Evolutionary conservation across 2,329 filamentous ascomycete species (phyloP), one percentile per base, ranked within the genome.

Genomic region (Xylaria sp.): DNA sequence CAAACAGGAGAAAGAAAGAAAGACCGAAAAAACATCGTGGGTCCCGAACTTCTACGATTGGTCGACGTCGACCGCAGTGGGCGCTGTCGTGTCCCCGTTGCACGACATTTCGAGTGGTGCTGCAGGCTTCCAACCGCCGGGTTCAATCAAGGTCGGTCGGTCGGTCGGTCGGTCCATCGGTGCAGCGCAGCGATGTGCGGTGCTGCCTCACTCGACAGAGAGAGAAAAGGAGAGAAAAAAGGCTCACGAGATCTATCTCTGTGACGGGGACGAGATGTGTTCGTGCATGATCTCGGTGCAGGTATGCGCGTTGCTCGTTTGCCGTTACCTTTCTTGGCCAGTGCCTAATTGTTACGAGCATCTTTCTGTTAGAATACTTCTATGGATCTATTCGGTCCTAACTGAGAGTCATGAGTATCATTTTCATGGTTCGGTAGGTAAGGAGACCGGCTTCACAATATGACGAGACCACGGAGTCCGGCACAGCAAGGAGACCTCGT

Each of bases 241-340:
- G 65, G 65, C 63, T 68, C 65, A 70, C 67, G 59, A 71, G 69
- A 72, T 71, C 69, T 71, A 72, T 71, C 69, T 71, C 9, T 71
- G 64, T 63, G 66, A 63, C 64, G 64, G 65, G 58, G 52, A 51
- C 56, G 65, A 68, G 65, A 68, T 68, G 63, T 67, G 47, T 61
- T 60, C 63, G 65, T 71, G 70, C 70, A 71, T 72, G 67, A 71
- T 71, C 70, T 72, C 65, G 62, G 65, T 64, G 70, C 65, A 69
- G 62, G 64, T 65, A 68, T 62, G 67, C 68, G 64, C 65, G 61
- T 65, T 62, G 59, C 66, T 72, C 70, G 70, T 72, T 66, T 72
- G 65, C 63, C 61, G 68, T 71, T 72, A 67, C 70, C 68, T 60
- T 68, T 71, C 66, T 68, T 59, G 68, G 69, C 61, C 63, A 67